Evolutionary conservation across 2,329 filamentous ascomycete species (phyloP).

Genomic region (Aspergillus clavatus): DNA sequence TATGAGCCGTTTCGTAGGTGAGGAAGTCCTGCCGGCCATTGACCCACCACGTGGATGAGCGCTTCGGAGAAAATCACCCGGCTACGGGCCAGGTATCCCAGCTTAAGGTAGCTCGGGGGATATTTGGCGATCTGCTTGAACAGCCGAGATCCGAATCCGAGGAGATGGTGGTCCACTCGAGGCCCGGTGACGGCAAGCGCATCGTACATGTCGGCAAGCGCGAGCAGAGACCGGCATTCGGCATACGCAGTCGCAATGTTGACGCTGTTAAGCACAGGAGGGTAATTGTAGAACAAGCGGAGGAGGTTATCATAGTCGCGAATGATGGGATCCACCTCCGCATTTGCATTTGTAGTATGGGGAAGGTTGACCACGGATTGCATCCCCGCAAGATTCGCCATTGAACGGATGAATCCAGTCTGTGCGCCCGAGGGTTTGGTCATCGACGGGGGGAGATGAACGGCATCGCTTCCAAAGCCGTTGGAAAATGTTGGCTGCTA

Average conservation of each 20-base stretch:
- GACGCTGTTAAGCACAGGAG: slow-evolving; percentile 72
- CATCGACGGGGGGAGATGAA: slow-evolving; percentile 49
- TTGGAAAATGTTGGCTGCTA: slow-evolving; percentile 42
- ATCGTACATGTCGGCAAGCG: slow-evolving; percentile 91
- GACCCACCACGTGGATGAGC: slow-evolving; percentile 86
- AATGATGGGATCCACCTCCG: slow-evolving; percentile 65
- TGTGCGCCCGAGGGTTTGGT: slow-evolving; percentile 59
- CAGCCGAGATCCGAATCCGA: slow-evolving; percentile 83
- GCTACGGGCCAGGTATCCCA: slow-evolving; percentile 79
- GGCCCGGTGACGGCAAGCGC: slow-evolving; percentile 82
- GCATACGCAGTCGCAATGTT: slow-evolving; percentile 92
- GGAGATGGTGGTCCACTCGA: slow-evolving; percentile 84
- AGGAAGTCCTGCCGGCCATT: slow-evolving; percentile 79
- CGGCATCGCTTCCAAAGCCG: slow-evolving; percentile 52
- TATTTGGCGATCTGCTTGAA: slow-evolving; percentile 98
- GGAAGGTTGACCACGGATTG: slow-evolving; percentile 50
- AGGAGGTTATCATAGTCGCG: slow-evolving; percentile 95
- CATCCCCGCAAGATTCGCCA: slow-evolving; percentile 67
- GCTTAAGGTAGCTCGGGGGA: slow-evolving; percentile 82
- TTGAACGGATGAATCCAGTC: slow-evolving; percentile 77
- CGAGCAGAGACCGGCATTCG: slow-evolving; percentile 85
- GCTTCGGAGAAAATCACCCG: slow-evolving; percentile 83
- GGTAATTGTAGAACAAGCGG: slow-evolving; percentile 91
- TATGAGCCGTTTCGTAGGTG: slow-evolving; percentile 59
- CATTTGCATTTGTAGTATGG: slow-evolving; percentile 49